Evolutionary conservation across 176 grass and related monocot genomes (phyloP), one percentile per base, ranked within the genome.

Genomic region (Stipa capillata): DNA sequence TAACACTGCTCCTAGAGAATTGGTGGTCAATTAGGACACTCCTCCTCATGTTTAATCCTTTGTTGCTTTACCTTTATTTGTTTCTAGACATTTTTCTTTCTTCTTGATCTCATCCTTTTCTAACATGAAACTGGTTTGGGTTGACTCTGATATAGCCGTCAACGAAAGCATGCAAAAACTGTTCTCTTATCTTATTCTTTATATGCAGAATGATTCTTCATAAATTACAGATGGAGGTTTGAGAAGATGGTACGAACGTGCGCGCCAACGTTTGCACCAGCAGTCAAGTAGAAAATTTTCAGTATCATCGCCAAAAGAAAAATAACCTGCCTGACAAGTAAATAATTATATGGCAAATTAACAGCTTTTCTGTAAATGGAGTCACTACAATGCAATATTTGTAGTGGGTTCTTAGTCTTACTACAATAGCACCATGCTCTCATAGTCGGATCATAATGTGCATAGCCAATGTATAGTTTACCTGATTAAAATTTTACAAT

Each of bases 81-180:
- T 59, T 80, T 86, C 39, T 57, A 41, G 32, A 21, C 18, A 56
- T n/a, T 72, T 79, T 53, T 66, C 40, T 62, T 49, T 64, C 8
- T 59, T 58, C 9, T 73, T 58, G 20, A 36, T 43, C 75, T 87
- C 72, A 83, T 56, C 79, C 31, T 40, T 81, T 35, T 84, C 49
- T 41, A 84, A 40, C n/a, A 68, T 20, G 17, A 55, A 40, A 32
- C 18, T 40, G 8, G 34, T 49, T 5, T 34, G 24, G 21, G 39
- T 65, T 65, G 66, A 88, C 80, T n/a, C n/a, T n/a, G 33, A 17
- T 32, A 37, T 33, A 70, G 23, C 75, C n/a, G 41, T 2, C 74
- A 13, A 42, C 66, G 16, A 73, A 48, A 80, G 12, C 31, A 58
- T 50, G n/a, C 31, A 76, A 20, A 17, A 60, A 25, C 29, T n/a